A percentile compares a stretch with the other conserved stretches of the same genome.
Evolutionary conservation across 176 grass and related monocot species (phyloP).

Genomic region (Typha latifolia): DNA sequence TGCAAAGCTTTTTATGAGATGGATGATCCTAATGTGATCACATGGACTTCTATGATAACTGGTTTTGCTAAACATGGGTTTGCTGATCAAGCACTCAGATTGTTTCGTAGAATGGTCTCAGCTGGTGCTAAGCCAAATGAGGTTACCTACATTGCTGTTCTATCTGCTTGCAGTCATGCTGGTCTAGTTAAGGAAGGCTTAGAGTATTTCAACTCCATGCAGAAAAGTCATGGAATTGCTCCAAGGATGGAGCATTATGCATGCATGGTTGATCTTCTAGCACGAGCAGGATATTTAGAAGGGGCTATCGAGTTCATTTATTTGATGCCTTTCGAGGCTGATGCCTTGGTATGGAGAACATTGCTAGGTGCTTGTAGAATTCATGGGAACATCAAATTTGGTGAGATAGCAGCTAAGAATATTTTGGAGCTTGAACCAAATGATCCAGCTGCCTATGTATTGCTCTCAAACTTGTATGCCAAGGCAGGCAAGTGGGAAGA

Average conservation of each 20-base stretch:
- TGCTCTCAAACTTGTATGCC: constrained; percentile 85
- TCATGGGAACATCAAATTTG: constrained; percentile 43
- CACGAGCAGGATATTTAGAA: constrained; percentile 45
- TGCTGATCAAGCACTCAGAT: constrained; percentile 29
- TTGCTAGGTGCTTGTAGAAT: constrained; percentile 57
- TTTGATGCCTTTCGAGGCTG: constrained; percentile 51
- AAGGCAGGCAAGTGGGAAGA: constrained; percentile 70
- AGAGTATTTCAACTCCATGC: constrained; percentile 64
- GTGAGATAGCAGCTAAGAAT: constrained; percentile 50
- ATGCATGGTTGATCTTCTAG: constrained; percentile 77
- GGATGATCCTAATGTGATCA: constrained; percentile 61
- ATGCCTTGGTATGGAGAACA: constrained; percentile 71
- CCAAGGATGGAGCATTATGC: constrained; percentile 89
- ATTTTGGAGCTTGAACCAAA: constrained; percentile 54
- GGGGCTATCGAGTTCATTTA: constrained; percentile 65
- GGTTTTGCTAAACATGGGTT: constrained; percentile 82
- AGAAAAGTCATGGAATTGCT: constrained; percentile 41
- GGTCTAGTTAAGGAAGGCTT: constrained; percentile 62
- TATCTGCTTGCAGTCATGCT: constrained; percentile 79
- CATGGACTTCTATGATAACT: constrained; percentile 85
- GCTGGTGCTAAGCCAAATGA: constrained; percentile 63
- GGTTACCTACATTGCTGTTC: constrained; percentile 66
- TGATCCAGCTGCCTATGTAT: constrained; percentile 74
- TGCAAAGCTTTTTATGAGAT: constrained; percentile 48
- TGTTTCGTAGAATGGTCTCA: constrained; percentile 54